Evolutionary conservation across 1,284 basidiomycete species (phyloP), one percentile per base, ranked within the genome.

Genomic region (Dichomitus squalens): DNA sequence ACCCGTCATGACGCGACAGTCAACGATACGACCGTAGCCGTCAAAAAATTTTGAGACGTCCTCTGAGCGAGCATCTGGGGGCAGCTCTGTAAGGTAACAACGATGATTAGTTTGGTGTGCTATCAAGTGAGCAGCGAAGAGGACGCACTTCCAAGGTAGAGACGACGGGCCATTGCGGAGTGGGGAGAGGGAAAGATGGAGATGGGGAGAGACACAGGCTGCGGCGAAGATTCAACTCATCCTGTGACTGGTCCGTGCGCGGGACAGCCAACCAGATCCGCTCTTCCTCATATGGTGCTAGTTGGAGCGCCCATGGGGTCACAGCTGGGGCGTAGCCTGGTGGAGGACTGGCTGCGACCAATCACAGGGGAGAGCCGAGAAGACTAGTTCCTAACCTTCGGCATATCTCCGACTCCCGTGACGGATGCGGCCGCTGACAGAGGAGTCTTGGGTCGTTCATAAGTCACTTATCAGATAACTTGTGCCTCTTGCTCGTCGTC

Each of bases 1-100:
- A 90, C 90, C 92, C 54, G 92, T 93, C 93, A 97, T 96, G 72
- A 97, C 89, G 66, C 93, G 88, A 74, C 93, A 89, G 75, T 97
- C 95, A 66, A 92, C 81, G 66, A 96, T 90, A 59, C 84, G 87
- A 34, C 94, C 93, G 72, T 87, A 91, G 58, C 87, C 87, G 61
- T 93, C 90, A 73, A 96, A 96, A 72, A 93, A 87, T 76, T 95
- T 89, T 59, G 81, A 79, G 41, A 93, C 86, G 67, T 93, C 91
- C 41, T 93, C 90, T 16, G 87, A 80, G 66, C 88, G 88, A 64
- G 86, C 81, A 73, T 93, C 91, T 58, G 85, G 76, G 40, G 90
- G 88, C n/a, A 93, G 82, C 72, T 88, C 91, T 93, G 53, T 12
- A 23, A 35, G 34, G 21, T 40, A 36, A 49, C 25, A 43, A 12